A percentile compares a stretch with the other conserved stretches of the same genome.
These are phyloP conservation scores for Parietichytrium sp. DNA, from an alignment of 108 stramenopile genomes.

Conservation along the genomic window DNA sequence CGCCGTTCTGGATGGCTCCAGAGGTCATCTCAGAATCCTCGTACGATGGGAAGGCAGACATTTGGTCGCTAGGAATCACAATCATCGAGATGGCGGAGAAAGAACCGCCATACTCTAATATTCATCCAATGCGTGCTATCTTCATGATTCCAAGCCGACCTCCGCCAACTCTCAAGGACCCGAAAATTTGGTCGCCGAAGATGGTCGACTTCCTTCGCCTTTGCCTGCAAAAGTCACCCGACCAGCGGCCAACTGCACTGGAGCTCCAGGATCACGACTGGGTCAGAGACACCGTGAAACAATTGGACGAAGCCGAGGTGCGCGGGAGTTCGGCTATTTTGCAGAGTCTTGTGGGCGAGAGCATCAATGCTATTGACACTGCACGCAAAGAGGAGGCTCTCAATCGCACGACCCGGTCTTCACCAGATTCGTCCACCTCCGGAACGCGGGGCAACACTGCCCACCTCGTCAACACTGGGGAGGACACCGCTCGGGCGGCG, in stretches of 20 bases:
- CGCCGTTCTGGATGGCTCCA: conserved; percentile 99
- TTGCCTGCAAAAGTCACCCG: conserved; percentile 55
- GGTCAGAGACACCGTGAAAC: conserved; percentile 26
- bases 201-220: conserved; percentile 49
- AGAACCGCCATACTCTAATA: conserved; percentile 88
- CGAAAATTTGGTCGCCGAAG: conserved; percentile 51
- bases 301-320: not conserved
- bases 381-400: not conserved
- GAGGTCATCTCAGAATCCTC: conserved; percentile 81
- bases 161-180: conserved; percentile 57
- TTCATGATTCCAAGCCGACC: conserved; percentile 65
- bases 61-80: conserved; percentile 96
- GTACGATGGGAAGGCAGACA: conserved; percentile 71
- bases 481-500: not conserved
- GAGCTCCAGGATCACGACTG: conserved; percentile 48
- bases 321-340: conserved; percentile 10
- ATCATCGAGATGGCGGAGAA: conserved; percentile 97
- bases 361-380: not conserved
- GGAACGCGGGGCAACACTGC: conserved; percentile 13
- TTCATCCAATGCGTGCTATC: conserved; percentile 79
- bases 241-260: conserved; percentile 25
- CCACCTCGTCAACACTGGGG: not conserved
- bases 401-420: not conserved
- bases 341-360: not conserved
- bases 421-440: too few relatives aligned